Evolutionary conservation across 1,284 basidiomycete genomes (phyloP).

Genomic region (Spongispora temasekensis): DNA sequence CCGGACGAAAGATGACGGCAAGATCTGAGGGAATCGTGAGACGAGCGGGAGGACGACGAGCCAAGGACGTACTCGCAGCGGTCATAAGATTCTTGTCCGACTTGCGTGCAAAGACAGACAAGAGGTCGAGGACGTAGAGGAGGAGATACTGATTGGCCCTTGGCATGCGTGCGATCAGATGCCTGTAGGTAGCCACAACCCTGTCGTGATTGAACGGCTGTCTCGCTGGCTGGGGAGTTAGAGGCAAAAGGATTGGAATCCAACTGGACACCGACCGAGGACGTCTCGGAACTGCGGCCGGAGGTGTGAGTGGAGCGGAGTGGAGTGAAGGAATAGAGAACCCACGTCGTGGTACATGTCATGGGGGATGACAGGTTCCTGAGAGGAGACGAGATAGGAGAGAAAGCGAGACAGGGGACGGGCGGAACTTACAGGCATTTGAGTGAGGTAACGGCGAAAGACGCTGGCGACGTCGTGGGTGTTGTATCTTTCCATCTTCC

Average conservation of each 20-base stretch:
- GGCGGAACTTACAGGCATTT: slow-evolving; percentile 82
- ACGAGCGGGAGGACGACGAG: not conserved
- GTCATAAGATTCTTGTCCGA: slow-evolving; percentile 95
- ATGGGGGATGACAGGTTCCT: slow-evolving; percentile 91
- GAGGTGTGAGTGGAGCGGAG: slow-evolving; percentile 19
- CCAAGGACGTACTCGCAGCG: slow-evolving; percentile 71
- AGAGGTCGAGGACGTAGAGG: slow-evolving; percentile 93
- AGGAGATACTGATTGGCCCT: slow-evolving; percentile 91
- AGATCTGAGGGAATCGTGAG: slow-evolving; percentile 58
- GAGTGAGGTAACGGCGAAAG: slow-evolving; percentile 92
- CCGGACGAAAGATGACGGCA: slow-evolving; percentile 93
- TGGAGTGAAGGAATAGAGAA: slow-evolving; percentile 25
- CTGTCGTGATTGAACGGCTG: slow-evolving; percentile 65
- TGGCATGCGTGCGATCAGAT: slow-evolving; percentile 83
- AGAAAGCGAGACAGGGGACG: slow-evolving; percentile 13
- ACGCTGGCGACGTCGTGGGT: slow-evolving; percentile 97
- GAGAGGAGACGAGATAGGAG: slow-evolving; percentile 9
- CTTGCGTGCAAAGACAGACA: slow-evolving; percentile 93
- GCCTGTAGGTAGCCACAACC: slow-evolving; percentile 78
- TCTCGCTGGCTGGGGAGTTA: slow-evolving; percentile 48
- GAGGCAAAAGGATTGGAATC: slow-evolving; percentile 2
- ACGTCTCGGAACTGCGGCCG: slow-evolving; percentile 76
- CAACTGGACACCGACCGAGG: slow-evolving; percentile 54
- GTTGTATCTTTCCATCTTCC: slow-evolving; percentile 83
- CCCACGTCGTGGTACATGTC: slow-evolving; percentile 85